Evolutionary conservation across 140 eudicot genomes (phyloP).

Genomic region (Stevia rebaudiana): DNA sequence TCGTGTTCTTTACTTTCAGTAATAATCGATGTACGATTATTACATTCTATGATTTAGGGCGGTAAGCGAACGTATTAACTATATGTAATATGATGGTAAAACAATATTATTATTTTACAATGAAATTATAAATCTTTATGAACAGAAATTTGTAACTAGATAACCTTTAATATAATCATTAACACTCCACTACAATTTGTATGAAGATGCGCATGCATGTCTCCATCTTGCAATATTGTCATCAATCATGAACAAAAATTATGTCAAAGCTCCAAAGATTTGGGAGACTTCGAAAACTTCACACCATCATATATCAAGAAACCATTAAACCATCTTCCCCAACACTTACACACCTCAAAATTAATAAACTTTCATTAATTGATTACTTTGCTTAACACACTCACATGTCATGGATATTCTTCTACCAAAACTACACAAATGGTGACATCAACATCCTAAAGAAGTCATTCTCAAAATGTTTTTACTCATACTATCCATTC

Average conservation of each 20-base stretch:
- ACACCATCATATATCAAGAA: constrained; percentile 9
- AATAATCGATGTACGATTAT: too few species aligned
- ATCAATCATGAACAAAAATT: not conserved
- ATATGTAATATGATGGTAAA: too few species aligned
- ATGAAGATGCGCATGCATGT: not conserved
- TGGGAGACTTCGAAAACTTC: not conserved
- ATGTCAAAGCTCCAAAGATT: not conserved
- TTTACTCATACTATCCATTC: not conserved
- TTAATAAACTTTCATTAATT: constrained; percentile 1
- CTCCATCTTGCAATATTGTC: not conserved
- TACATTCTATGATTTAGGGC: too few species aligned
- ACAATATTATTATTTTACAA: too few species aligned
- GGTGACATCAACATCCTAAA: constrained; percentile 5
- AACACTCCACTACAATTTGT: too few species aligned
- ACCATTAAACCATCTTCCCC: constrained; percentile 8
- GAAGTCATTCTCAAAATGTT: constrained; percentile 3
- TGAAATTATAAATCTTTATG: too few species aligned
- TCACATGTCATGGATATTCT: constrained; percentile 7
- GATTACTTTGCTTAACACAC: constrained; percentile 3
- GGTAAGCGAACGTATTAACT: too few species aligned
- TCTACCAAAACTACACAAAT: constrained; percentile 13
- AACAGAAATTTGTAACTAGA: too few species aligned
- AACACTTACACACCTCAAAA: constrained; percentile 1
- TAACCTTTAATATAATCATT: too few species aligned
- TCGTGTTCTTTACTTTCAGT: too few species aligned